A percentile compares a stretch with the other conserved stretches of the same genome.
Conservation (phyloP, 2,329 filamentous ascomycete genomes). For the Penicillium crustosum region DNA sequence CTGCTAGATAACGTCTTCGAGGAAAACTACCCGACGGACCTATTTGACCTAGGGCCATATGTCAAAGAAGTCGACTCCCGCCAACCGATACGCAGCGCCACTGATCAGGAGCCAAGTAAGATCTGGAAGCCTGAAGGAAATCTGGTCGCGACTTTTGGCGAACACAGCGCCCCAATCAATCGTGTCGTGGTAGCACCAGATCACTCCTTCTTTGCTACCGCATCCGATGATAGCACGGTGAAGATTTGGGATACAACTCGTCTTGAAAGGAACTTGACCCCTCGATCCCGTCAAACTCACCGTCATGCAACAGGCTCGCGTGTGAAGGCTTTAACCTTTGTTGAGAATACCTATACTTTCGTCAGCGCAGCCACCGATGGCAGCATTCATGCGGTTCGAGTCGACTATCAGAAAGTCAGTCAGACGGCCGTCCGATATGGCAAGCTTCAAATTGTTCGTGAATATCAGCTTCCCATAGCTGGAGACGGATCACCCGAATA, state of each 20-base stretch:
- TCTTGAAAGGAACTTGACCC: conserved; percentile 85
- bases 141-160: conserved; percentile 82
- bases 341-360: conserved; percentile 92
- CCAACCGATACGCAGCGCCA: conserved; percentile 55
- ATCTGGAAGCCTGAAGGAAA: conserved; percentile 82
- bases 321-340: conserved; percentile 81
- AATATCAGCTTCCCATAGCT: conserved; percentile 65
- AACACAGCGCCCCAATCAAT: conserved; percentile 80
- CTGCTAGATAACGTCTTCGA: conserved; percentile 81
- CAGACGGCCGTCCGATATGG: conserved; percentile 67
- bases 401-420: conserved; percentile 63
- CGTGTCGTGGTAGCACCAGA: conserved; percentile 81
- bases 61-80: conserved; percentile 65
- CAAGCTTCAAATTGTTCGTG: conserved; percentile 71
- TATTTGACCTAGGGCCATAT: conserved; percentile 71
- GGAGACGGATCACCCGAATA: conserved; percentile 59
- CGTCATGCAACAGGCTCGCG: conserved; percentile 68
- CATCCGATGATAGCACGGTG: conserved; percentile 84
- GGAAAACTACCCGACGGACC: conserved; percentile 60
- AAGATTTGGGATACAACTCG: conserved; percentile 91
- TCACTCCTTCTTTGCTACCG: conserved; percentile 91
- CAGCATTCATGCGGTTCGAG: conserved; percentile 82
- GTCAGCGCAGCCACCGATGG: conserved; percentile 88
- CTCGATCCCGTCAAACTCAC: conserved; percentile 83
- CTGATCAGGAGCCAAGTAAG: conserved; percentile 55